A percentile compares a stretch with the other conserved stretches of the same genome.
phyloP scores from a whole-genome alignment of 2,329 filamentous ascomycete genomes.

The Ceratocystis cacaofunesta region DNA sequence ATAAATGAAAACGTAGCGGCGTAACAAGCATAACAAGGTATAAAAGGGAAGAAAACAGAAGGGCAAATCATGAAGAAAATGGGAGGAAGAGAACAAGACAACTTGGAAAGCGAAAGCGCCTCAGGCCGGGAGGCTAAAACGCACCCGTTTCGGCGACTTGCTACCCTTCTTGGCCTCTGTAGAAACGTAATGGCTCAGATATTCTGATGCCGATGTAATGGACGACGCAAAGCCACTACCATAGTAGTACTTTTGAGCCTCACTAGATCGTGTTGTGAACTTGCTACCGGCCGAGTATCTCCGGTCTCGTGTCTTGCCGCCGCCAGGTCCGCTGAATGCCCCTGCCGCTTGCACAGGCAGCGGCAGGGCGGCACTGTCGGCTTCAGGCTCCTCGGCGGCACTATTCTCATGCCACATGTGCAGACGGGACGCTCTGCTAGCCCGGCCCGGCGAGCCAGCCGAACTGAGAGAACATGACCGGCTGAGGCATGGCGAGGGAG shows the following conservation, averaged over 20 bases:
- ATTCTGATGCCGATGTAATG: constrained; percentile 6
- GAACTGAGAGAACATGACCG: neutral
- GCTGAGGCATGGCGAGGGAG: neutral
- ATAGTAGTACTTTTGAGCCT: constrained; percentile 9
- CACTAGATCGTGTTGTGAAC: constrained; percentile 11
- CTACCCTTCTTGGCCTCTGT: constrained; percentile 11
- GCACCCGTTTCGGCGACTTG: constrained; percentile 12
- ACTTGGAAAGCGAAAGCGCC: neutral
- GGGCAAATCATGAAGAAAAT: neutral
- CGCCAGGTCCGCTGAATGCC: no score
- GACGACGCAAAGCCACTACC: constrained; percentile 9
- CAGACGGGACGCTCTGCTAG: neutral
- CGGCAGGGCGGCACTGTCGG: neutral
- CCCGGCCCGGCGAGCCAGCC: neutral
- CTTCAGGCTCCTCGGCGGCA: neutral
- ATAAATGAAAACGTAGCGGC: neutral
- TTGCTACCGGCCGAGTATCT: constrained; percentile 5
- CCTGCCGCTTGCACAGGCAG: neutral
- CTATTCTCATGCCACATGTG: constrained; percentile 2
- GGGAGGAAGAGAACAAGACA: neutral
- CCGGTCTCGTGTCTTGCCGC: neutral
- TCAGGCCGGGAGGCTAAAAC: constrained; percentile 10
- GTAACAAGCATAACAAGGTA: neutral
- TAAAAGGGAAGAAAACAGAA: neutral
- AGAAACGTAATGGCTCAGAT: constrained; percentile 11